phyloP scores from a whole-genome alignment of 106 monocot species.

The Alisma plantagoaquatica region DNA sequence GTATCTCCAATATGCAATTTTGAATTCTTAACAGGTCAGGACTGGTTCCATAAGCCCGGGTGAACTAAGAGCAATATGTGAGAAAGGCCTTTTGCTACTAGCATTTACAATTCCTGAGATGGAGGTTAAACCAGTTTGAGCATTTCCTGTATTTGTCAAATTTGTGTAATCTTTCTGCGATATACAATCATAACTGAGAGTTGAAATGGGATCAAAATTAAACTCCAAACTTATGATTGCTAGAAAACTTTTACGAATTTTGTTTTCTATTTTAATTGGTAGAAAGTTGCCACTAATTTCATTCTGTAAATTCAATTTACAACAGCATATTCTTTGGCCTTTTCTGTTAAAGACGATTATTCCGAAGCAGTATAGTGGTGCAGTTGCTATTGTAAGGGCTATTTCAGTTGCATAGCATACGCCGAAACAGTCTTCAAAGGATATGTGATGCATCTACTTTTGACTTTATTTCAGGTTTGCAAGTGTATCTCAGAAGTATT shows the following conservation, averaged over 20 bases:
- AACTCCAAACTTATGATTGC: too few relatives aligned
- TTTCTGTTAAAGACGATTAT: slow-evolving; percentile 90
- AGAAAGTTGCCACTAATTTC: too few relatives aligned
- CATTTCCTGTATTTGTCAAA: too few relatives aligned
- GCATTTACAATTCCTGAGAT: slow-evolving; percentile 94
- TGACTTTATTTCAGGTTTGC: slow-evolving; percentile 48
- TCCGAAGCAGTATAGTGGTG: slow-evolving; percentile 83
- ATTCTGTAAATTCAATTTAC: too few relatives aligned
- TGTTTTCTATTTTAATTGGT: too few relatives aligned
- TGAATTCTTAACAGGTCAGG: slow-evolving; percentile 41
- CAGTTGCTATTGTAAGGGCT: slow-evolving; percentile 70
- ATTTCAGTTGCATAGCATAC: not conserved
- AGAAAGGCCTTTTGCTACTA: slow-evolving; percentile 82
- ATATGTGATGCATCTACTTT: not conserved
- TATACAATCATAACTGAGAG: too few relatives aligned
- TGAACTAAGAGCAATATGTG: slow-evolving; percentile 73
- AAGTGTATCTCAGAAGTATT: slow-evolving; percentile 85
- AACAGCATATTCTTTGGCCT: slow-evolving; percentile 93
- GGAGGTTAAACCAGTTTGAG: too few relatives aligned
- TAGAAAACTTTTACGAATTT: too few relatives aligned
- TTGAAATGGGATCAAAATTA: too few relatives aligned
- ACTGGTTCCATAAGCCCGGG: slow-evolving; percentile 35
- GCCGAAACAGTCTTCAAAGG: not conserved
- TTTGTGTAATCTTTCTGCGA: too few relatives aligned
- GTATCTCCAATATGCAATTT: too few relatives aligned